These are phyloP conservation scores for Trichophyton schoenleinii DNA, from an alignment of 2,329 filamentous ascomycete species.

Conservation along the genomic window DNA sequence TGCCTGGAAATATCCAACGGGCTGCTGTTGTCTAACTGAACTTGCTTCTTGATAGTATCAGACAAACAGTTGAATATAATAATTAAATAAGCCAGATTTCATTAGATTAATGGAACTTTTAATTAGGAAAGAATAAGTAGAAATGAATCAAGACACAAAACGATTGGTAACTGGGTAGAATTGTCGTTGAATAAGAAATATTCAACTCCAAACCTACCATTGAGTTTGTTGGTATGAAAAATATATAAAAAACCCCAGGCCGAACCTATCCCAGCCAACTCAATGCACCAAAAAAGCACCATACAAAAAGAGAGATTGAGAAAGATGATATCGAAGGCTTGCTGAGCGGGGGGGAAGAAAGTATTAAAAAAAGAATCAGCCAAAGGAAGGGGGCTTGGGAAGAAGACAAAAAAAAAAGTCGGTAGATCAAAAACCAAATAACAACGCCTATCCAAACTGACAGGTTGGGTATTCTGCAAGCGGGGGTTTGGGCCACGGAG, in stretches of 20 bases:
- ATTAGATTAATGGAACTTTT: slow-evolving; percentile 3
- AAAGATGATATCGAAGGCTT: not conserved
- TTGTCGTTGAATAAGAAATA: not conserved
- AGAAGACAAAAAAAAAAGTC: not conserved
- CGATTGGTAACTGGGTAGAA: not conserved
- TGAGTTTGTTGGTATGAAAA: not conserved
- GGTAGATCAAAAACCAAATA: not conserved
- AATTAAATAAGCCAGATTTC: not conserved
- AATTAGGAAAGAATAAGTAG: not conserved
- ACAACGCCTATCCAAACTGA: not conserved
- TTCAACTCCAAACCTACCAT: not conserved
- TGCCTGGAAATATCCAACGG: too few relatives aligned
- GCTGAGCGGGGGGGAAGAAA: not conserved
- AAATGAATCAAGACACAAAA: too few relatives aligned
- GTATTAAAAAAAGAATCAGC: not conserved
- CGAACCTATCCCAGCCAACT: not conserved
- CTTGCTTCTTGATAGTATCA: too few relatives aligned
- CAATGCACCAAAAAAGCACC: not conserved
- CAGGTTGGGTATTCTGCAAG: not conserved
- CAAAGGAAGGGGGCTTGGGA: too few relatives aligned
- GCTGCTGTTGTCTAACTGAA: too few relatives aligned
- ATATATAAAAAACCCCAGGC: not conserved
- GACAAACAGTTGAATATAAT: too few relatives aligned
- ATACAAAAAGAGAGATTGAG: not conserved
- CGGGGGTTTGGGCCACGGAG: not conserved